Conservation (phyloP, 805 yeast genomes). For the Deakozyma indianensis region DNA sequence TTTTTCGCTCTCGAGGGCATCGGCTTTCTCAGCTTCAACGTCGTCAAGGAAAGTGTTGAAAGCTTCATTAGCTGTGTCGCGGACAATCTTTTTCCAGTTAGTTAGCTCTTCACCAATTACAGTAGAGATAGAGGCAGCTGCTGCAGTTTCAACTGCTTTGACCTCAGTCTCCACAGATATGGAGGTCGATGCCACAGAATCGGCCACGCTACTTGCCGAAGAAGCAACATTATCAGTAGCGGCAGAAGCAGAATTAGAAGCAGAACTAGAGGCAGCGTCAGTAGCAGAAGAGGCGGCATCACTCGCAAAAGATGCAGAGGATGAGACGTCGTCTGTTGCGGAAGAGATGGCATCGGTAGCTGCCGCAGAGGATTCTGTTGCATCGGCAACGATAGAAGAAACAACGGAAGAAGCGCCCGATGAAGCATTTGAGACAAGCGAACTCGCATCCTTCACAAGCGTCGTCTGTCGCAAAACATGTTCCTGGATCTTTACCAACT, state of each 20-base stretch:
- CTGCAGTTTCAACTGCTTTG: background rate
- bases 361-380: background rate
- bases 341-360: background rate
- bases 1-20: slow-evolving; percentile 7
- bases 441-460: background rate
- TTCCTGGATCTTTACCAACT: slow-evolving; percentile 12
- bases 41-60: slow-evolving; percentile 13
- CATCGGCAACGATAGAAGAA: background rate
- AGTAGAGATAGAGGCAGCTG: slow-evolving; percentile 3
- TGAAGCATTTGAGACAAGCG: background rate
- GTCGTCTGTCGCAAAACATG: slow-evolving; percentile 8
- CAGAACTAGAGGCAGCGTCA: background rate
- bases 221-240: background rate
- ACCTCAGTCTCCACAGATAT: background rate
- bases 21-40: slow-evolving; percentile 7
- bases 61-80: slow-evolving; percentile 13
- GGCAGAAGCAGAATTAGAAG: background rate
- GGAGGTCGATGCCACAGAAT: background rate
- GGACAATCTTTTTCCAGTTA: slow-evolving; percentile 13
- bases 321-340: background rate
- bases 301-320: background rate
- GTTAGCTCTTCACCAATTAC: slow-evolving; percentile 4
- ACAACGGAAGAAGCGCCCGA: no score
- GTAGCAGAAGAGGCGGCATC: background rate
- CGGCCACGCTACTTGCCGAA: background rate